Conservation (phyloP, 345 rosid genomes). For the Lepidium africanum region DNA sequence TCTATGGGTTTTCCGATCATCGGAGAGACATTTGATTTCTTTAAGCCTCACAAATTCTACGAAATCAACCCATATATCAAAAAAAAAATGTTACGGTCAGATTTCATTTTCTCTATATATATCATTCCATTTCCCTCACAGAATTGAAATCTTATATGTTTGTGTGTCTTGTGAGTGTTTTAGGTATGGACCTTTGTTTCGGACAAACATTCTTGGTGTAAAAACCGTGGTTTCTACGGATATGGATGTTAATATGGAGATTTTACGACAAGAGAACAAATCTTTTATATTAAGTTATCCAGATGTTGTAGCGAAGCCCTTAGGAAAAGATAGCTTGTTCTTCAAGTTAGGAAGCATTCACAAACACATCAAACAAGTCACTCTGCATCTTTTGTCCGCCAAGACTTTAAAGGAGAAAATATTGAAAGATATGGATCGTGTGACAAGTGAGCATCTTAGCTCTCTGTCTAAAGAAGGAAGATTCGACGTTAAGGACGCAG, state of each 20-base stretch:
- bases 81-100: too few relatives aligned
- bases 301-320: slow-evolving; percentile 21
- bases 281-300: slow-evolving; percentile 22
- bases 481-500: slow-evolving; percentile 25
- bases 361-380: slow-evolving; percentile 30
- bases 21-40: too few relatives aligned
- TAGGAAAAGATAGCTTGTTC: slow-evolving; percentile 26
- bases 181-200: slow-evolving; percentile 40
- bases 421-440: slow-evolving; percentile 21
- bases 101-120: too few relatives aligned
- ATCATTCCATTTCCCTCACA: too few relatives aligned
- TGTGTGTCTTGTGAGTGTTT: too few relatives aligned
- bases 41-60: too few relatives aligned
- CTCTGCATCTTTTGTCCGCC: slow-evolving; percentile 20
- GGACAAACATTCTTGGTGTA: slow-evolving; percentile 30
- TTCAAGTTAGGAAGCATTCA: slow-evolving; percentile 24
- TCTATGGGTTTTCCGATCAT: too few relatives aligned
- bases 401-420: slow-evolving; percentile 20
- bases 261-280: slow-evolving; percentile 42
- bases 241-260: slow-evolving; percentile 27
- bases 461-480: slow-evolving; percentile 17
- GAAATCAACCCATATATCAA: too few relatives aligned
- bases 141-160: not conserved
- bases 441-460: slow-evolving; percentile 9
- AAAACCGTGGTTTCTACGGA: slow-evolving; percentile 34